phyloP scores from a whole-genome alignment of 805 yeast species.

The Candida nitratophila region DNA sequence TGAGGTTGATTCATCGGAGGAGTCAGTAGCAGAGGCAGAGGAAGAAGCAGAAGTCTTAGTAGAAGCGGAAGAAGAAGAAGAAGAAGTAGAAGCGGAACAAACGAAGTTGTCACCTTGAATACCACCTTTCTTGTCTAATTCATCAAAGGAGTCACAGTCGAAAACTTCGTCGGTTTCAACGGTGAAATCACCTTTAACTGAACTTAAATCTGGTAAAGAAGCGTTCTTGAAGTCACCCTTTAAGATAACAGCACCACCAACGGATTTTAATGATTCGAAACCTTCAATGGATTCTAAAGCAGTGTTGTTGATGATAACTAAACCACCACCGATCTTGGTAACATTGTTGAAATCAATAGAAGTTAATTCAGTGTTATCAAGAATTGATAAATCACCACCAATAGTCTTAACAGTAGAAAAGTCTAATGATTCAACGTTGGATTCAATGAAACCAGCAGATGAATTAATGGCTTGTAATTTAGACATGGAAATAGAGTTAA shows the following conservation, averaged over 20 bases:
- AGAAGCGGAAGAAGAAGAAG: conserved; percentile 29
- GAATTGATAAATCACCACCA: conserved; percentile 77
- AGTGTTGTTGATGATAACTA: conserved; percentile 81
- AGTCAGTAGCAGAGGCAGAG: conserved; percentile 20
- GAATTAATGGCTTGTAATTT: conserved; percentile 69
- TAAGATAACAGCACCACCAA: conserved; percentile 85
- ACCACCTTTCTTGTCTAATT: conserved; percentile 67
- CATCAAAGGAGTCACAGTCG: conserved; percentile 73
- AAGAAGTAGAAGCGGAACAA: conserved; percentile 60
- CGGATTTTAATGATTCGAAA: conserved; percentile 63
- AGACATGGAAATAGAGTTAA: conserved; percentile 63
- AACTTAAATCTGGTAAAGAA: conserved; percentile 61
- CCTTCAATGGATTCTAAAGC: conserved; percentile 58
- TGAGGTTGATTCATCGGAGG: conserved; percentile 37
- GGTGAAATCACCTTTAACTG: conserved; percentile 89
- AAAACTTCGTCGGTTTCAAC: conserved; percentile 71
- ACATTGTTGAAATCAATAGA: conserved; percentile 63
- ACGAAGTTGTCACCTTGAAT: conserved; percentile 86
- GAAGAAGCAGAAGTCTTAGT: conserved; percentile 17
- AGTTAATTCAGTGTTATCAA: conserved; percentile 66
- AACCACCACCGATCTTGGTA: conserved; percentile 85
- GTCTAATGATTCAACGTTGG: conserved; percentile 51
- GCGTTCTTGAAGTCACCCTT: conserved; percentile 78
- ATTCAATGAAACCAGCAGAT: conserved; percentile 74
- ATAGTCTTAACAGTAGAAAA: conserved; percentile 49